phyloP scores from a whole-genome alignment of 441 rosid species.

The Croton laevigatus region DNA sequence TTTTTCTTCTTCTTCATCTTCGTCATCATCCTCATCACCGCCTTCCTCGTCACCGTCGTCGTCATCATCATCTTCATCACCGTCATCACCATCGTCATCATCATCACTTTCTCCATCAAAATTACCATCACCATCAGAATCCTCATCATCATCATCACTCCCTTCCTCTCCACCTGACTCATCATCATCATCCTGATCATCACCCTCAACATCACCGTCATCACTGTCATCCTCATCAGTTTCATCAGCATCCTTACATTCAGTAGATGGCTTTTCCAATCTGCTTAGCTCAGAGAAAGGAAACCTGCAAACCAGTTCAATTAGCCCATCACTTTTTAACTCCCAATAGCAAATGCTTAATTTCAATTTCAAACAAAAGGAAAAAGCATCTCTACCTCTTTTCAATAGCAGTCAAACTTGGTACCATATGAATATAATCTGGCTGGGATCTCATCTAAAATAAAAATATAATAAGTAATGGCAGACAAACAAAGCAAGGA shows the following conservation, averaged over 20 bases:
- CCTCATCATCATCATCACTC: constrained; percentile 21
- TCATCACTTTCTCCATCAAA: constrained; percentile 5
- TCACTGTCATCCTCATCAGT: constrained; percentile 19
- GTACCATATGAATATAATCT: not conserved
- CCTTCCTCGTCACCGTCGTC: constrained; percentile 14
- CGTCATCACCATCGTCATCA: not conserved
- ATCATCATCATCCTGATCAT: constrained; percentile 17
- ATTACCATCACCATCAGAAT: constrained; percentile 3
- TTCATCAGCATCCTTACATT: constrained; percentile 27
- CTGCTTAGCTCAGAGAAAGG: constrained; percentile 22
- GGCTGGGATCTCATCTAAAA: constrained; percentile 14
- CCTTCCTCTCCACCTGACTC: constrained; percentile 18
- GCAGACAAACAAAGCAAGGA: not conserved
- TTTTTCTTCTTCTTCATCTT: constrained; percentile 3
- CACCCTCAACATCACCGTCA: constrained; percentile 22
- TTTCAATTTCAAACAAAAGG: not conserved
- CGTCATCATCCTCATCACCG: not conserved
- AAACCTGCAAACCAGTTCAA: constrained; percentile 24
- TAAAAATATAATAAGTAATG: not conserved
- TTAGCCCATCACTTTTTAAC: not conserved
- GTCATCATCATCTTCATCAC: not conserved
- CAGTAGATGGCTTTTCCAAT: constrained; percentile 20
- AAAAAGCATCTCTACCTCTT: constrained; percentile 25
- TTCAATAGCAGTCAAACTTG: constrained; percentile 14
- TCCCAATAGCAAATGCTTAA: not conserved